These are phyloP conservation scores for Tetrahymena thermophila DNA, from an alignment of 73 alveolate genomes.

Conservation along the genomic window DNA sequence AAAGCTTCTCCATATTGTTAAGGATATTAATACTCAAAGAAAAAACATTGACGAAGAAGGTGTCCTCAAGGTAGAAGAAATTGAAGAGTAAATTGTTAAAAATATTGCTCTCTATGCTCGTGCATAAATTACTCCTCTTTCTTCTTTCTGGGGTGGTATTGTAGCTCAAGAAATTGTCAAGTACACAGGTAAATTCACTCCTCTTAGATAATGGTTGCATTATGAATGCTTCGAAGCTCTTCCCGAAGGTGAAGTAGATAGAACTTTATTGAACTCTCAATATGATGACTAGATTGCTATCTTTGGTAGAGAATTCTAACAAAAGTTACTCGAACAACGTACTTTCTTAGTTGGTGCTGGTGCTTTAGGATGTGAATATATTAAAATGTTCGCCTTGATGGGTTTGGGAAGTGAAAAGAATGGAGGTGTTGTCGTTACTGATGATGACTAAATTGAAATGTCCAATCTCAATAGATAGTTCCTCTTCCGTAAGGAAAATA, in stretches of 20 bases:
- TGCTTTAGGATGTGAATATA: conserved; percentile 97
- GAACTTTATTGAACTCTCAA: conserved; percentile 67
- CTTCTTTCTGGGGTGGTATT: conserved; percentile 98
- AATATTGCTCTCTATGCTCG: conserved; percentile 72
- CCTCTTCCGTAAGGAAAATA: conserved; percentile 89
- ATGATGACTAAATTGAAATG: conserved; percentile 95
- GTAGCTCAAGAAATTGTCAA: conserved; percentile 97
- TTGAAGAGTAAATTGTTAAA: conserved; percentile 76
- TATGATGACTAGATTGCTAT: conserved; percentile 94
- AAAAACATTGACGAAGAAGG: conserved; percentile 48
- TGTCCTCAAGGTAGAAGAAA: conserved; percentile 55
- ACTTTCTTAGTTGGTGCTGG: conserved; percentile 96
- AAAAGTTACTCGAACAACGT: conserved; percentile 53
- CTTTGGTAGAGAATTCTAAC: conserved; percentile 85
- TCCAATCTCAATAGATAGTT: conserved; percentile 96
- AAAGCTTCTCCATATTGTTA: conserved; percentile 49
- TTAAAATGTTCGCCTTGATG: conserved; percentile 94
- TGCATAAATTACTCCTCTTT: conserved; percentile 84
- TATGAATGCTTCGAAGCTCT: conserved; percentile 42
- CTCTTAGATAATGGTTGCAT: conserved; percentile 65
- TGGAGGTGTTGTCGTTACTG: conserved; percentile 92
- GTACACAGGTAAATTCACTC: conserved; percentile 97
- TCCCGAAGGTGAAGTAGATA: conserved; percentile 45
- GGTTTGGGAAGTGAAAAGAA: conserved; percentile 88
- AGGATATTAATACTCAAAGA: conserved; percentile 70